phyloP scores from a whole-genome alignment of 805 yeast genomes.

The Monosporozyma yasuniensis region DNA sequence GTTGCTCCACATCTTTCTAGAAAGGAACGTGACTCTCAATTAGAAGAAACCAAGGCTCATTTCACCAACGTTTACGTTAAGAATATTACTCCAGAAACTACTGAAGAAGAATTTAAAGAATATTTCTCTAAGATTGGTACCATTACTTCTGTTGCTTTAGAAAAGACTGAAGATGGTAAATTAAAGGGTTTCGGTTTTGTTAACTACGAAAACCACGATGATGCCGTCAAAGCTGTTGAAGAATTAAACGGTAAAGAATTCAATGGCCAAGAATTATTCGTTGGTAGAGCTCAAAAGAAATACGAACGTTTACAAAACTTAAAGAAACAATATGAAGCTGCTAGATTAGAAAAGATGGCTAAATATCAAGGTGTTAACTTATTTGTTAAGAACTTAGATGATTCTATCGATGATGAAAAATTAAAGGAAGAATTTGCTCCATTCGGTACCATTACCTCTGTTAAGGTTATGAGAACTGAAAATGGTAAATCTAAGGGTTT shows the following conservation, averaged over 20 bases:
- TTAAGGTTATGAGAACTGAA: slow-evolving; percentile 92
- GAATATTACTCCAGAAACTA: slow-evolving; percentile 67
- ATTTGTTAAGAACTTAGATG: slow-evolving; percentile 94
- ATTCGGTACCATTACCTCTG: slow-evolving; percentile 91
- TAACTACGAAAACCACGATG: slow-evolving; percentile 79
- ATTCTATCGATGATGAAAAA: slow-evolving; percentile 81
- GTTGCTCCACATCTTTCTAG: slow-evolving; percentile 91
- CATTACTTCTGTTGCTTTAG: slow-evolving; percentile 75
- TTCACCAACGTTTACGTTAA: slow-evolving; percentile 95
- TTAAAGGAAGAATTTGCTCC: slow-evolving; percentile 87
- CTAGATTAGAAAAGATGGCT: slow-evolving; percentile 80
- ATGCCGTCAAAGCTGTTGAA: slow-evolving; percentile 86
- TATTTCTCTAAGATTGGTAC: slow-evolving; percentile 67
- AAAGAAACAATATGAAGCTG: slow-evolving; percentile 87
- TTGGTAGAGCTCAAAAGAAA: slow-evolving; percentile 99
- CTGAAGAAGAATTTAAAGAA: slow-evolving; percentile 61
- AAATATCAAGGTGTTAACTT: slow-evolving; percentile 97
- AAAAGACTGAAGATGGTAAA: slow-evolving; percentile 77
- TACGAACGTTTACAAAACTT: slow-evolving; percentile 94
- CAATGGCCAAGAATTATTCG: slow-evolving; percentile 79
- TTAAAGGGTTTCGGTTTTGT: slow-evolving; percentile 95
- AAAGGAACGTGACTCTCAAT: slow-evolving; percentile 89
- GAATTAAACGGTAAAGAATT: slow-evolving; percentile 81
- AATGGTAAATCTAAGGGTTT: slow-evolving; percentile 94
- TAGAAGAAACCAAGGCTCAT: slow-evolving; percentile 82